Evolutionary conservation across 345 rosid genomes (phyloP).

Genomic region (Gossypium longicalyx): DNA sequence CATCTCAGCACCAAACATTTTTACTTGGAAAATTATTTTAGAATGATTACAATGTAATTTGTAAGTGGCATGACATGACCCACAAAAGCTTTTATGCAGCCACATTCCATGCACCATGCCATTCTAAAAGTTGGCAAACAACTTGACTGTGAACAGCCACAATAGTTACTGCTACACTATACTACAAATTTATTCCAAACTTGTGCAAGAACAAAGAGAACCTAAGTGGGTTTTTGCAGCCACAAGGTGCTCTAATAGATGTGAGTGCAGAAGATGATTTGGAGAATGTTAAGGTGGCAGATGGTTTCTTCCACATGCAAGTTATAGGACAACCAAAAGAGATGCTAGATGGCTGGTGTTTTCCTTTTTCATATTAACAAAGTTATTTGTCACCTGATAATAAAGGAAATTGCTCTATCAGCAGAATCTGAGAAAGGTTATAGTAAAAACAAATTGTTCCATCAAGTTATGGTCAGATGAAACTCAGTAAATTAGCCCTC

Average conservation of each 20-base stretch:
- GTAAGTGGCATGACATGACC: background rate
- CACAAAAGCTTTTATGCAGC: background rate
- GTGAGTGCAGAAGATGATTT: background rate
- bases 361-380: background rate
- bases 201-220: background rate
- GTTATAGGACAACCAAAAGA: background rate
- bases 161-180: constrained; percentile 12
- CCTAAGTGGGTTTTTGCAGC: background rate
- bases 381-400: background rate
- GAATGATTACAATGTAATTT: background rate
- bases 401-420: background rate
- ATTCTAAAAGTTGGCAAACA: background rate
- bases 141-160: constrained; percentile 12
- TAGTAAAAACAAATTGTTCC: background rate
- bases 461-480: background rate
- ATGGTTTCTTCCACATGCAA: background rate
- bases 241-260: background rate
- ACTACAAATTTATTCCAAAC: constrained; percentile 2
- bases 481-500: background rate
- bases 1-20: background rate
- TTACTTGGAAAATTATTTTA: constrained; percentile 1
- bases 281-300: background rate
- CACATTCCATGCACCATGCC: background rate
- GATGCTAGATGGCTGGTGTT: background rate
- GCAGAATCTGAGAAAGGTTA: background rate